Evolutionary conservation across 768 basidiomycete species (phyloP).

Genomic region (Exsudoporus frostii): DNA sequence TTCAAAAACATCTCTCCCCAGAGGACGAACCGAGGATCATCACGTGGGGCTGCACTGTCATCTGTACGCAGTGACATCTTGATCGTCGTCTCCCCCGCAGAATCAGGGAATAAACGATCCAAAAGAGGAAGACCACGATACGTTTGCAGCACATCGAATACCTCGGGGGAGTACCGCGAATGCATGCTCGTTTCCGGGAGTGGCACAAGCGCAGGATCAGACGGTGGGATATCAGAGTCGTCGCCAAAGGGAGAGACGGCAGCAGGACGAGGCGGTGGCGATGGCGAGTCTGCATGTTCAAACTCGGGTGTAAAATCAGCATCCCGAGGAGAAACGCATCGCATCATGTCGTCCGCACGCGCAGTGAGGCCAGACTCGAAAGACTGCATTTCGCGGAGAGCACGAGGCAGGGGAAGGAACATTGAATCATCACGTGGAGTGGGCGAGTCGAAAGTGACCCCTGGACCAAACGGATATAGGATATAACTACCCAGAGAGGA

Average conservation of each 20-base stretch:
- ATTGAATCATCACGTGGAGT: slow-evolving; percentile 42
- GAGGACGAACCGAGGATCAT: slow-evolving; percentile 89
- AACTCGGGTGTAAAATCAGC: not conserved
- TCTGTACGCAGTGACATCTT: slow-evolving; percentile 66
- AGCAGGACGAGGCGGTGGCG: slow-evolving; percentile 21
- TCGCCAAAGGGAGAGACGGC: slow-evolving; percentile 29
- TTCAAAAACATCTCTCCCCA: slow-evolving; percentile 65
- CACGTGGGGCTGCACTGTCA: slow-evolving; percentile 68
- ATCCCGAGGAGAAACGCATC: slow-evolving; percentile 13
- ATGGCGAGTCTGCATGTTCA: slow-evolving; percentile 7
- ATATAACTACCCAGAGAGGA: slow-evolving; percentile 32
- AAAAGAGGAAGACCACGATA: slow-evolving; percentile 74
- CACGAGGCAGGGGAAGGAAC: slow-evolving; percentile 46
- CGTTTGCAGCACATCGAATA: slow-evolving; percentile 79
- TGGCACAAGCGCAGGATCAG: slow-evolving; percentile 30
- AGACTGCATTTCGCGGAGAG: slow-evolving; percentile 81
- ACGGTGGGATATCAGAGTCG: slow-evolving; percentile 26
- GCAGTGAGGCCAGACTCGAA: slow-evolving; percentile 84
- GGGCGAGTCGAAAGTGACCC: slow-evolving; percentile 61
- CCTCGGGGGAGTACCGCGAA: slow-evolving; percentile 67
- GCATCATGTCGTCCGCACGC: slow-evolving; percentile 43
- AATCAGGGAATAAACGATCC: slow-evolving; percentile 58
- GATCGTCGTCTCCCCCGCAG: slow-evolving; percentile 63
- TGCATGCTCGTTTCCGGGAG: slow-evolving; percentile 51
- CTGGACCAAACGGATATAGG: slow-evolving; percentile 59